Conservation (phyloP, 1,284 basidiomycete genomes). For the Sphagnurus paluster region DNA sequence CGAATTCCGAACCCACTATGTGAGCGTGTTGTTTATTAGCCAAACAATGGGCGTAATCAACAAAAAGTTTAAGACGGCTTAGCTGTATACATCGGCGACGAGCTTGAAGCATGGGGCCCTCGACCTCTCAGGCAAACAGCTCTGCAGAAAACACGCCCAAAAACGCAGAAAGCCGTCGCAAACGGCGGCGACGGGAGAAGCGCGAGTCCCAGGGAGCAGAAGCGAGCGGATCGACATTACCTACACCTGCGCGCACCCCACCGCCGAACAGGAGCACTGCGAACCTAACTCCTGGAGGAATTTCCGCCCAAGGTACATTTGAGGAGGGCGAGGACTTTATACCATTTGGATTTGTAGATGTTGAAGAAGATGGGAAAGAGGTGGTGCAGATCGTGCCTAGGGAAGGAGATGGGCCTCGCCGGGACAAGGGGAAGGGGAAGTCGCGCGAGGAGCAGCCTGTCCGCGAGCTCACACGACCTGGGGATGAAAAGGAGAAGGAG, state of each 20-base stretch:
- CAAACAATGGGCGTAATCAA: background rate
- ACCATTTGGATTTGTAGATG: constrained; percentile 41
- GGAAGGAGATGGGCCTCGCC: no score
- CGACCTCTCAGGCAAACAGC: constrained; percentile 1
- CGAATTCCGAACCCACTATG: no score
- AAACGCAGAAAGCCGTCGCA: constrained; percentile 6
- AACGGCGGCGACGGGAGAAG: constrained; percentile 16
- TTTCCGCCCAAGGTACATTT: no score
- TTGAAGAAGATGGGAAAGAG: constrained; percentile 9
- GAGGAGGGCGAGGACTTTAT: constrained; percentile 60
- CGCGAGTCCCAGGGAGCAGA: constrained; percentile 7
- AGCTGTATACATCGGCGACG: background rate
- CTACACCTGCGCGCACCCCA: no score
- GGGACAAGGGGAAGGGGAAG: constrained; percentile 28
- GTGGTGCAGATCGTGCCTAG: background rate
- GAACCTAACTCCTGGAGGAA: no score
- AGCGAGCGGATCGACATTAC: constrained; percentile 8
- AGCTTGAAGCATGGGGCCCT: constrained; percentile 5
- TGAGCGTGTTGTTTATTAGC: no score
- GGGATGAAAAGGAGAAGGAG: constrained; percentile 19
- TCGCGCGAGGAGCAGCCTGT: constrained; percentile 16
- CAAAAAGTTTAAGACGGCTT: no score
- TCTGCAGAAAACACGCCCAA: constrained; percentile 9
- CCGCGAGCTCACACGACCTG: constrained; percentile 1
- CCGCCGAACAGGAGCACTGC: no score